These are phyloP conservation scores for Toxicodendron radicans DNA, from an alignment of 345 rosid genomes.

Conservation along the genomic window DNA sequence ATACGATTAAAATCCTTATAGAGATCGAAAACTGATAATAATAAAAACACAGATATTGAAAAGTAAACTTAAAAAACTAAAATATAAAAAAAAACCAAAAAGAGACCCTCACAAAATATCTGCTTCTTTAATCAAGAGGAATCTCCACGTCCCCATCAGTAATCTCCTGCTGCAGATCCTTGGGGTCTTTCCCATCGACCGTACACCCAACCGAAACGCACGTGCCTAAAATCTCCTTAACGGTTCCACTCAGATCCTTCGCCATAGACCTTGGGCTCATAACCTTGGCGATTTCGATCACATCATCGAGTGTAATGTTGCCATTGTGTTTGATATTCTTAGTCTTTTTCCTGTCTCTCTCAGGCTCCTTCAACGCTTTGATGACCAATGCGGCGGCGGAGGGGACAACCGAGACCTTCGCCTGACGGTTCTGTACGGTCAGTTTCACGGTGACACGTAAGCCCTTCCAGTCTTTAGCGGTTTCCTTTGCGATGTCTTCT, in stretches of 20 bases:
- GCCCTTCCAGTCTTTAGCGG: conserved; percentile 72
- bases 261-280: conserved; percentile 75
- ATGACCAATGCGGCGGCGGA: conserved; percentile 79
- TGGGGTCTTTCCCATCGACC: conserved; percentile 71
- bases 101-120: conserved; percentile 13
- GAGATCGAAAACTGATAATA: conserved; percentile 39
- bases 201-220: conserved; percentile 78
- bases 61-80: conserved; percentile 1
- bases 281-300: conserved; percentile 71
- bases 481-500: conserved; percentile 66
- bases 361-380: conserved; percentile 80
- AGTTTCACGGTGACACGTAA: conserved; percentile 76
- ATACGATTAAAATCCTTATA: conserved; percentile 18
- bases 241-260: conserved; percentile 59
- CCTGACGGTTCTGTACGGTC: conserved; percentile 85
- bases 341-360: conserved; percentile 76
- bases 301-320: conserved; percentile 63
- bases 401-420: conserved; percentile 74
- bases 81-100: conserved; percentile 10
- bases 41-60: conserved; percentile 26
- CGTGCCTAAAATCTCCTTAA: conserved; percentile 74
- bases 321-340: conserved; percentile 73
- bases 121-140: conserved; percentile 40
- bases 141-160: conserved; percentile 57
- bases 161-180: conserved; percentile 68